Base-by-base conservation (phyloP, 805 yeast genomes). In the Lipomyces orientalis region DNA sequence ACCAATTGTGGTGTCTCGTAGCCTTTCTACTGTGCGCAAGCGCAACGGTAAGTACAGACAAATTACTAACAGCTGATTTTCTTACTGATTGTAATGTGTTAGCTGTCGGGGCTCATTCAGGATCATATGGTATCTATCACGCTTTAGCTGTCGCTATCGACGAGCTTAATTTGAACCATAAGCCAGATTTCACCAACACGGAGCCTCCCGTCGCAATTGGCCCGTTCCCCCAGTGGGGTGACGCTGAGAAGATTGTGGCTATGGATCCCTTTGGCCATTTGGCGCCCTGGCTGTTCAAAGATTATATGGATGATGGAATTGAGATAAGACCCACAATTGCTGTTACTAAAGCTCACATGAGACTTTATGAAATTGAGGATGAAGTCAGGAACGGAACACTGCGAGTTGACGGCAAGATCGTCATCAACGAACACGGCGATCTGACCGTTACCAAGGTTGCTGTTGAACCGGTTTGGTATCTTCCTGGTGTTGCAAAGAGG, bases 401-500 rank as follows among this genome's bases (percentile, higher is more conserved):
- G 59, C 71, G 76, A 64, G 87, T 88, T 37, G 91, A 87, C 75
- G 90, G 90, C 65, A 80, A 85, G 51, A 77, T 87, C 70, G 90
- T 87, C 37, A 78, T 87, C 68, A 87, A 87, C 77, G 79, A 81
- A 46, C 77, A 83, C 66, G 91, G 91, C 72, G 90, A 87, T 71
- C 78, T 87, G 74, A 85, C 84, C 46, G 88, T 86, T 52, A 84
- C 89, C 43, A 87, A 87, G 75, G 81, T 87, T 66, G 91, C 91
- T 2, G 86, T 86, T 54, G 91, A 87, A 73, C 90, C 90, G 19
- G 90, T 87, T 52, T 87, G 91, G 90, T 83, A 86, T 73, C 79
- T 87, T 65, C 91, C 91, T 2, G 90, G 89, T 34, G 88, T 87
- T 66, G 91, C 90, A 34, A 81, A 85, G 75, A 84, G 89, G 73